Percentiles rank a stretch among this genome's conserved stretches.
phyloP scores from a whole-genome alignment of 2,329 filamentous ascomycete genomes.

The Neonectria magnoliae region DNA sequence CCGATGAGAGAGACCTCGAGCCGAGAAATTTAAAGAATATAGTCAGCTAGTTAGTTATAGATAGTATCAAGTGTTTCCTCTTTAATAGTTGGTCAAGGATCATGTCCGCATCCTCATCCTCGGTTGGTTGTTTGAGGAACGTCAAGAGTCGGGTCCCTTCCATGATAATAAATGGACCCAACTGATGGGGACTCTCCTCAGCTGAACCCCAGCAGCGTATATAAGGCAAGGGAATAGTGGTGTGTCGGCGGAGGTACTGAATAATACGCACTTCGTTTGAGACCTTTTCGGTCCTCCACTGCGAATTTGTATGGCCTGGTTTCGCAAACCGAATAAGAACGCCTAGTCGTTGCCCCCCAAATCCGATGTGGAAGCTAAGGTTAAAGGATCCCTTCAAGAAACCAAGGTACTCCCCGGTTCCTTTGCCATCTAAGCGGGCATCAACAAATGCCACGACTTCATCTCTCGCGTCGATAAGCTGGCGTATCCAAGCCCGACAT shows the following conservation, averaged over 20 bases:
- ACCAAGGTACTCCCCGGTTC: slow-evolving; percentile 31
- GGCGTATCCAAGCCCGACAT: slow-evolving; percentile 33
- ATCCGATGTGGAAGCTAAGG: slow-evolving; percentile 38
- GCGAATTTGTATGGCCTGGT: slow-evolving; percentile 35
- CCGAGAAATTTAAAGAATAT: slow-evolving; percentile 44
- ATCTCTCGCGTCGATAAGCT: slow-evolving; percentile 33
- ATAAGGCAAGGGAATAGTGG: slow-evolving; percentile 45
- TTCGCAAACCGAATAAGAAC: slow-evolving; percentile 43
- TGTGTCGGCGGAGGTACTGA: slow-evolving; percentile 42
- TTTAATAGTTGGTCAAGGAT: slow-evolving; percentile 35
- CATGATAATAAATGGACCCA: slow-evolving; percentile 49
- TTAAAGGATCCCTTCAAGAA: slow-evolving; percentile 45
- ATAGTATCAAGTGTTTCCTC: slow-evolving; percentile 30
- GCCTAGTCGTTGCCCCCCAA: slow-evolving; percentile 30
- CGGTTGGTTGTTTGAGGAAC: slow-evolving; percentile 40
- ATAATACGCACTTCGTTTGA: slow-evolving; percentile 42
- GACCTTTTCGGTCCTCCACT: slow-evolving; percentile 47
- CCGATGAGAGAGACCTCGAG: too few species aligned
- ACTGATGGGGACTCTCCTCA: slow-evolving; percentile 41
- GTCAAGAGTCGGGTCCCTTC: slow-evolving; percentile 39
- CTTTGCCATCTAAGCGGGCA: slow-evolving; percentile 25
- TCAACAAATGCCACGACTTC: slow-evolving; percentile 37
- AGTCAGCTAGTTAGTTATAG: slow-evolving; percentile 40
- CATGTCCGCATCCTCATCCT: slow-evolving; percentile 36
- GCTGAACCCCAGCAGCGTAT: slow-evolving; percentile 43